These are phyloP conservation scores for Chrysoporthe puriensis DNA, from an alignment of 2,329 filamentous ascomycete genomes.

Conservation along the genomic window DNA sequence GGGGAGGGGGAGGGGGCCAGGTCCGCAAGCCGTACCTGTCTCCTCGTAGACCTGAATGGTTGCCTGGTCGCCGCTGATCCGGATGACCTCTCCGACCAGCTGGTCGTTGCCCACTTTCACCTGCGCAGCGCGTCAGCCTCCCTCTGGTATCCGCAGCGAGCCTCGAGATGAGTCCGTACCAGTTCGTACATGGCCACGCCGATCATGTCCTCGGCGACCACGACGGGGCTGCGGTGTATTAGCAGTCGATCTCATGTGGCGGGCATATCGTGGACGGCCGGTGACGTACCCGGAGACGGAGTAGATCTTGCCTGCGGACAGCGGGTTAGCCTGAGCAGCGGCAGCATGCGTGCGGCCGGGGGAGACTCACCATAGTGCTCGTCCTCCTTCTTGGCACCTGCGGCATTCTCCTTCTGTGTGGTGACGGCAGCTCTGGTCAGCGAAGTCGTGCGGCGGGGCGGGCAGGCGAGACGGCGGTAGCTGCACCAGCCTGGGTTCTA, in stretches of 20 bases:
- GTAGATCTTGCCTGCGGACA: slow-evolving; percentile 60
- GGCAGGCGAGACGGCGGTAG: slow-evolving; percentile 24
- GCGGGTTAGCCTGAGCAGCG: slow-evolving; percentile 18
- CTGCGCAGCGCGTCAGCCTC: slow-evolving; percentile 46
- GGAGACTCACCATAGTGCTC: slow-evolving; percentile 44
- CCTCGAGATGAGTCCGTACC: slow-evolving; percentile 53
- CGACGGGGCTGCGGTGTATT: slow-evolving; percentile 70
- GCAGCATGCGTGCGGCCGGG: background rate
- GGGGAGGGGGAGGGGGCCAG: background rate
- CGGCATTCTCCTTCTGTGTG: slow-evolving; percentile 41
- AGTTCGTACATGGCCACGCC: slow-evolving; percentile 99
- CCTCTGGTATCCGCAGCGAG: background rate
- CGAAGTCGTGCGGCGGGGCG: slow-evolving; percentile 5
- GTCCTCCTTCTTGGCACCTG: slow-evolving; percentile 37
- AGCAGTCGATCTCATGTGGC: slow-evolving; percentile 34
- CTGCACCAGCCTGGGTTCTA: slow-evolving; percentile 18
- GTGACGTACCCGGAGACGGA: slow-evolving; percentile 64
- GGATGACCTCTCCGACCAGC: slow-evolving; percentile 96
- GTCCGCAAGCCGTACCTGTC: slow-evolving; percentile 67
- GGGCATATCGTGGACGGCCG: slow-evolving; percentile 21
- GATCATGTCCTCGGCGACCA: slow-evolving; percentile 97
- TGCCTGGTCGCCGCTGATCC: slow-evolving; percentile 92
- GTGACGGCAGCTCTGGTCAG: slow-evolving; percentile 29
- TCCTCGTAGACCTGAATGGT: slow-evolving; percentile 99
- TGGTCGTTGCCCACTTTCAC: slow-evolving; percentile 91